phyloP scores from a whole-genome alignment of 2,329 filamentous ascomycete genomes.

The Fusarium burgessii region DNA sequence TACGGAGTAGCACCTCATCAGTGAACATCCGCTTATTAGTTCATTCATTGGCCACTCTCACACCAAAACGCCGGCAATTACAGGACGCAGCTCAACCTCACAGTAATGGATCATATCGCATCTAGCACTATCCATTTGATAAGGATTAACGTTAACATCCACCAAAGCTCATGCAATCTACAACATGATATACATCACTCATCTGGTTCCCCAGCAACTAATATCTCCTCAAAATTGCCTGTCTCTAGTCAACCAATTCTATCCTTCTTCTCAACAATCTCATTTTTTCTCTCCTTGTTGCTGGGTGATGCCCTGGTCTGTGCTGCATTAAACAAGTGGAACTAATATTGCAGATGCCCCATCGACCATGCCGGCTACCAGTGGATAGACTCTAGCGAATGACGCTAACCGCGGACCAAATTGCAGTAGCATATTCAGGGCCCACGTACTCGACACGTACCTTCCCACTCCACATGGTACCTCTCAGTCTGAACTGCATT shows the following conservation, averaged over 20 bases:
- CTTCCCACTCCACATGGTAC: conserved; percentile 27
- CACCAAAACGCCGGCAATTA: conserved; percentile 30
- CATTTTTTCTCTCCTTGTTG: conserved; percentile 39
- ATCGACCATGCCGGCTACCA: conserved; percentile 38
- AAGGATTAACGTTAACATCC: not conserved
- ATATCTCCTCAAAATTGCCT: conserved; percentile 4
- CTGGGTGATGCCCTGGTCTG: conserved; percentile 47
- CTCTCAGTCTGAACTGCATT: not conserved
- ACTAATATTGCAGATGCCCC: conserved; percentile 48
- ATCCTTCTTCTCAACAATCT: conserved; percentile 8
- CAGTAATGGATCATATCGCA: not conserved
- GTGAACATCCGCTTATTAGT: conserved; percentile 19
- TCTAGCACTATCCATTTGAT: not conserved
- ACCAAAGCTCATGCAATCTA: conserved; percentile 1
- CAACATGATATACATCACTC: not conserved
- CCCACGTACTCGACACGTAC: conserved; percentile 41
- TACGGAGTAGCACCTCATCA: conserved; percentile 3
- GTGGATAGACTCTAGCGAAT: conserved; percentile 38
- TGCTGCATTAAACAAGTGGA: conserved; percentile 50
- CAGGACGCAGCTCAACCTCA: conserved; percentile 18
- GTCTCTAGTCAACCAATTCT: conserved; percentile 16
- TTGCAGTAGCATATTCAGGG: conserved; percentile 34
- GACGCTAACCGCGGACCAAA: conserved; percentile 42
- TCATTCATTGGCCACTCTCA: conserved; percentile 31
- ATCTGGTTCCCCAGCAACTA: conserved; percentile 27